These are phyloP conservation scores for Cokeromyces recurvatus DNA, from an alignment of 371 early-diverging fungal genomes.

Conservation along the genomic window DNA sequence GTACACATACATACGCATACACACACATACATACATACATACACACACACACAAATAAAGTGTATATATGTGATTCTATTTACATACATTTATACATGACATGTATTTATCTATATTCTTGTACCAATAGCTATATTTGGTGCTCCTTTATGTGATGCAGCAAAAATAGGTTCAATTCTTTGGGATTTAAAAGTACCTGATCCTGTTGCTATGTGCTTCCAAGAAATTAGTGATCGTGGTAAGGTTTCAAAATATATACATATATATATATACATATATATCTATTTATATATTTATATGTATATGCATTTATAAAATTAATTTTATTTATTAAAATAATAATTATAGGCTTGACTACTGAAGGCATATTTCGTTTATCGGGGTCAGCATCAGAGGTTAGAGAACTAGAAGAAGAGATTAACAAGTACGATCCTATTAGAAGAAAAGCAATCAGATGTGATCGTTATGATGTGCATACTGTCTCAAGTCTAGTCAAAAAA, in stretches of 20 bases:
- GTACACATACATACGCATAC: too few relatives aligned
- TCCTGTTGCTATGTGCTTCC: conserved; percentile 19
- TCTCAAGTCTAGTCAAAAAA: conserved; percentile 41
- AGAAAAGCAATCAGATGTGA: conserved; percentile 31
- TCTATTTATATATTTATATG: too few relatives aligned
- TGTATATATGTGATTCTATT: too few relatives aligned
- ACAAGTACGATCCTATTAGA: conserved; percentile 18
- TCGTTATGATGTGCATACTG: conserved; percentile 37
- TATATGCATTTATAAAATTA: too few relatives aligned
- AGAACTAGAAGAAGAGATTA: conserved; percentile 24
- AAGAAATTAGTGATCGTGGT: conserved; percentile 21
- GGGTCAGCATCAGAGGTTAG: conserved; percentile 39
- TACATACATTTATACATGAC: too few relatives aligned
- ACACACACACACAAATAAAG: too few relatives aligned
- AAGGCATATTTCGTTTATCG: conserved; percentile 42
- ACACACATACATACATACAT: too few relatives aligned
- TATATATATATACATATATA: too few relatives aligned
- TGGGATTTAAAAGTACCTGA: conserved; percentile 19
- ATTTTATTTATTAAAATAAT: too few relatives aligned
- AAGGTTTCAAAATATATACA: not conserved
- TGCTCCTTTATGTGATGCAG: conserved; percentile 16
- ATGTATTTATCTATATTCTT: too few relatives aligned
- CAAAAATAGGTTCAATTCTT: conserved; percentile 14
- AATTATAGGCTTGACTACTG: conserved; percentile 21
- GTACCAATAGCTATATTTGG: conserved; percentile 27